phyloP scores from a whole-genome alignment of 192 early-diverging fungal genomes.

The Phlyctochytrium planicorne region DNA sequence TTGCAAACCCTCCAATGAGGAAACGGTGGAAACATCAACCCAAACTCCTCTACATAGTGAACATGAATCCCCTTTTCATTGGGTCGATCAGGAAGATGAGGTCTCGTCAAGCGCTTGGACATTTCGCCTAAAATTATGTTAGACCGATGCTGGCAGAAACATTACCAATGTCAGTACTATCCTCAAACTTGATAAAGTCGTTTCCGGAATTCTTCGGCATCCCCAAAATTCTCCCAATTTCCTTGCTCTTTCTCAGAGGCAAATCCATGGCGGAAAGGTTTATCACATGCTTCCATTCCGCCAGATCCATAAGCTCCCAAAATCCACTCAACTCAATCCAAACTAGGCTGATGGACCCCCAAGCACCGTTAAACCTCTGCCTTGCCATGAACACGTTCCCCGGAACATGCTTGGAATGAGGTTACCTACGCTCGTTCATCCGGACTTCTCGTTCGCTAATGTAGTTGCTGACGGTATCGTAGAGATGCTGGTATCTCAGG shows the following conservation, averaged over 20 bases:
- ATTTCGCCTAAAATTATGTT: conserved; percentile 25
- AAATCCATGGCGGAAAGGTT: conserved; percentile 45
- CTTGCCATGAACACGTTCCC: conserved; percentile 32
- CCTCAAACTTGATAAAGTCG: conserved; percentile 42
- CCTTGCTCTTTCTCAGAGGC: conserved; percentile 34
- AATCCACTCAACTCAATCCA: conserved; percentile 38
- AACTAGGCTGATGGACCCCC: conserved; percentile 42
- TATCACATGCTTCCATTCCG: conserved; percentile 36
- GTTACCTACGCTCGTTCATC: neutral
- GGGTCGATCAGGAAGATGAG: conserved; percentile 22
- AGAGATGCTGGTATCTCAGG: neutral
- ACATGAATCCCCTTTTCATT: conserved; percentile 1
- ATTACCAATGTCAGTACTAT: conserved; percentile 35
- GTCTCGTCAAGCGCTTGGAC: conserved; percentile 33
- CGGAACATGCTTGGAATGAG: neutral
- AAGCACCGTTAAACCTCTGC: conserved; percentile 26
- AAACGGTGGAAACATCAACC: conserved; percentile 24
- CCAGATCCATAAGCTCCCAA: conserved; percentile 24
- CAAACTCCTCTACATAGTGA: conserved; percentile 26
- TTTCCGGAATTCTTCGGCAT: conserved; percentile 15
- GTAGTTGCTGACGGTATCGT: neutral
- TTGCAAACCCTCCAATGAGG: conserved; percentile 32
- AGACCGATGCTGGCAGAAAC: neutral
- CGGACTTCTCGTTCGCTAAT: neutral
- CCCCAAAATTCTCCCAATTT: conserved; percentile 33